Evolutionary conservation across 2,329 filamentous ascomycete species (phyloP).

Genomic region (Microdochium bolleyi): DNA sequence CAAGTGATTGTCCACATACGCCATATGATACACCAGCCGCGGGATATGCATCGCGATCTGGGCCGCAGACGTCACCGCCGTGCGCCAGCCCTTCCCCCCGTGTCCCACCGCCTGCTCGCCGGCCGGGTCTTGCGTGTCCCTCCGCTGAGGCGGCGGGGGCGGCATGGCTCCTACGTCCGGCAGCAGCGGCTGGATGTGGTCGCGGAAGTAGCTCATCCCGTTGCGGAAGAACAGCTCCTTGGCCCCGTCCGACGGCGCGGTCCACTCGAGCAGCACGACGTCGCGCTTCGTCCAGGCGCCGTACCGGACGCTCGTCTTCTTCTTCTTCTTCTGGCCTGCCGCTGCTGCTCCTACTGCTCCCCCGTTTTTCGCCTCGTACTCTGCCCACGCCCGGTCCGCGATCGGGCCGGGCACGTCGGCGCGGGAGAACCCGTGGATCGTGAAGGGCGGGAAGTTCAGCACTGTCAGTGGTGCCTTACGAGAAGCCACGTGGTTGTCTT

Average conservation of each 20-base stretch:
- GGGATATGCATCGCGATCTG: background rate
- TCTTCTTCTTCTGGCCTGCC: background rate
- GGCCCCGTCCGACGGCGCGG: conserved; percentile 1
- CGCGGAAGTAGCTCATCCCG: background rate
- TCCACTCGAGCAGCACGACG: conserved; percentile 1
- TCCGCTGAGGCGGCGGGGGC: too few species aligned
- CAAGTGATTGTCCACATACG: background rate
- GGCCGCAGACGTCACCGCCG: background rate
- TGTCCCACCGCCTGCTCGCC: background rate
- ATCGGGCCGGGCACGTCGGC: background rate
- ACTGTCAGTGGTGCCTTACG: background rate
- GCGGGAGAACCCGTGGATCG: conserved; percentile 1
- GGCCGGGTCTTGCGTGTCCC: background rate
- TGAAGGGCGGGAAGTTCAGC: conserved; percentile 1
- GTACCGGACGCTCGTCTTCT: background rate
- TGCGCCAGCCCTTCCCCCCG: background rate
- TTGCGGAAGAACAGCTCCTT: conserved; percentile 3
- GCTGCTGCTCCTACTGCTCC: background rate
- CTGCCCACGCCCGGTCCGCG: background rate
- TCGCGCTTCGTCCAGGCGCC: background rate
- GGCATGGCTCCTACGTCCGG: background rate
- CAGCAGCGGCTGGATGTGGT: background rate
- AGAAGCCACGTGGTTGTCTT: too few species aligned
- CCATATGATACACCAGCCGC: background rate
- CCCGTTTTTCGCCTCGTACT: background rate